Evolutionary conservation across 208 protist genomes (phyloP).

Genomic region (Acanthamoeba castellanii): DNA sequence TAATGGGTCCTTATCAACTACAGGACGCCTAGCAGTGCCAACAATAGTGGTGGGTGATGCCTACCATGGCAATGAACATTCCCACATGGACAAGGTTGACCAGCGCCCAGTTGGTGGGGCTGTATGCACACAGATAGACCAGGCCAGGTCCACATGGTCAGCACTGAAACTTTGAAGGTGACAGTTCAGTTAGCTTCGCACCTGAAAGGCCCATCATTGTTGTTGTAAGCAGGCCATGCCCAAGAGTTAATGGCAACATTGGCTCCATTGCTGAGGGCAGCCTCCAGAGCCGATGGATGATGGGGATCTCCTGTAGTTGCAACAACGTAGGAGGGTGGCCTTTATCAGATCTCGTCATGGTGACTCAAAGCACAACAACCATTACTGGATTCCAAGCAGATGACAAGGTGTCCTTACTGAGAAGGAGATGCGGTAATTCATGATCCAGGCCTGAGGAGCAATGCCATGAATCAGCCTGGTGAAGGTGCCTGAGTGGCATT

Average conservation of each 20-base stretch:
- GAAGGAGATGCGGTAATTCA: not conserved
- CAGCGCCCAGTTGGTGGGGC: not conserved
- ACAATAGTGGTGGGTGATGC: too few relatives aligned
- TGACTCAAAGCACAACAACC: not conserved
- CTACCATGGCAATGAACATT: not conserved
- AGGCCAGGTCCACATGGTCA: not conserved
- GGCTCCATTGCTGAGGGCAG: not conserved
- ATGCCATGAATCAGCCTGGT: not conserved
- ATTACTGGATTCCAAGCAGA: not conserved
- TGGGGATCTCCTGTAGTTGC: not conserved
- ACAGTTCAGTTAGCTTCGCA: not conserved
- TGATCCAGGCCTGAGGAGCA: slow-evolving; percentile 8
- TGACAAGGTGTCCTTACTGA: not conserved
- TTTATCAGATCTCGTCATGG: not conserved
- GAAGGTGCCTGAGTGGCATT: not conserved
- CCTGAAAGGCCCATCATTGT: not conserved
- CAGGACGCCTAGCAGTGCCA: too few relatives aligned
- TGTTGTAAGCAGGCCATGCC: not conserved
- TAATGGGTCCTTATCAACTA: too few relatives aligned
- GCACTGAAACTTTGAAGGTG: not conserved
- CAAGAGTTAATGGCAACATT: not conserved
- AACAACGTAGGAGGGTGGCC: not conserved
- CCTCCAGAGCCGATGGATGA: not conserved
- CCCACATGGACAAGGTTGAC: not conserved
- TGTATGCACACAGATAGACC: not conserved